Conservation (phyloP, 148 eudicot species). For the Drosera capensis region DNA sequence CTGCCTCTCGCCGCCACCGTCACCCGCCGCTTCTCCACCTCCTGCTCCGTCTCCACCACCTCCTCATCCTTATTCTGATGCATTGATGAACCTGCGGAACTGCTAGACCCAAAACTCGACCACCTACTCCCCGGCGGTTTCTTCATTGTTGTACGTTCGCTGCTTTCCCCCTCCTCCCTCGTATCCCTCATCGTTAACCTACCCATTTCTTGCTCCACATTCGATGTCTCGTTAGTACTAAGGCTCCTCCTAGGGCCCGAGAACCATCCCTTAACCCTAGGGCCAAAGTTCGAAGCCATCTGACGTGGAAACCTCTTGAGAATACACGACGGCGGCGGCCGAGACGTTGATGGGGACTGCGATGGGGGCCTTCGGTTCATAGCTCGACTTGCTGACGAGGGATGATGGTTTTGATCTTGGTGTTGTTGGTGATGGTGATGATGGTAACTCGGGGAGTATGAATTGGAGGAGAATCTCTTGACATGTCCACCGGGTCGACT, state of each 20-base stretch:
- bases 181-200: neutral
- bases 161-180: neutral
- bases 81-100: neutral
- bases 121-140: neutral
- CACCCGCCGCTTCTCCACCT: conserved; percentile 11
- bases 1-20: neutral
- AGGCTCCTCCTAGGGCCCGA: neutral
- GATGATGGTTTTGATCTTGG: neutral
- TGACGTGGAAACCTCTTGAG: no score
- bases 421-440: neutral
- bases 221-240: neutral
- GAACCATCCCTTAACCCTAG: no score
- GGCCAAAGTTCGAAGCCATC: no score
- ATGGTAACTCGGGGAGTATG: neutral
- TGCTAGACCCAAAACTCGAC: conserved; percentile 5
- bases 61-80: neutral
- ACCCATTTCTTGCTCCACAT: neutral
- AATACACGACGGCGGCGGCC: no score
- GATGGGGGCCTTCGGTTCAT: no score
- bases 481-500: conserved; percentile 64
- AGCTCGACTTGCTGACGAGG: no score
- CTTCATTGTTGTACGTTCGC: neutral
- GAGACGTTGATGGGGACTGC: no score
- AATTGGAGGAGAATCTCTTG: conserved; percentile 7
- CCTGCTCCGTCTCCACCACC: neutral